Base-by-base conservation (phyloP, 768 basidiomycete species). In the Lactarius evosmus region DNA sequence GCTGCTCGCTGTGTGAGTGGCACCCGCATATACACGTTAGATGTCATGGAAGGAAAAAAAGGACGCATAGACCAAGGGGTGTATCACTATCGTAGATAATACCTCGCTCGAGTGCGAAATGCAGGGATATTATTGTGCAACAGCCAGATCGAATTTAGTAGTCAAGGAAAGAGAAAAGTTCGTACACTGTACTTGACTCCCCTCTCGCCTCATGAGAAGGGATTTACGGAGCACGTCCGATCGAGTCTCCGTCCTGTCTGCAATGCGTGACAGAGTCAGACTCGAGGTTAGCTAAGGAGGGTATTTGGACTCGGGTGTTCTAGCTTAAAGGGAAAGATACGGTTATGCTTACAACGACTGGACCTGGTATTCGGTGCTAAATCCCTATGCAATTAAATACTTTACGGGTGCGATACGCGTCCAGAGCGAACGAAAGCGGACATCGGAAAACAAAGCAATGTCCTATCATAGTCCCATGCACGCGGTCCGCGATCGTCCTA, bases 1-100 rank as follows among this genome's bases (percentile, higher is more conserved):
- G 11, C 70, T 87, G 44, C 77, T 86, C 22, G 75, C 60, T 41
- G 40, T 17, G 30, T 65, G 33, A 60, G 12, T 7, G 8, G 38
- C 16, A 49, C 17, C 32, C 2, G 5, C 30, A 34, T 46, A 30
- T 40, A 29, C n/a, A 25, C 2, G n/a, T n/a, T 49, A 4, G 12
- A 25, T 32, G 8, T 62, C 14, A 58, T 25, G 30, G 8, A 57
- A 19, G 41, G 12, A 51, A 34, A 51, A 34, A 34, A 22, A 9
- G n/a, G 34, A 19, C 19, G 46, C 30, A 9, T 49, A 60, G 52
- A 55, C 34, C 6, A 44, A 29, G n/a, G 17, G 41, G 25, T 55
- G 41, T 36, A 54, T 49, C 4, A n/a, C 22, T 27, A 36, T 25
- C 19, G 12, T 41, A 41, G 22, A 51, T 11, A 49, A 49, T 49